Conservation (phyloP, 768 basidiomycete genomes). For the Boletus edulis region DNA sequence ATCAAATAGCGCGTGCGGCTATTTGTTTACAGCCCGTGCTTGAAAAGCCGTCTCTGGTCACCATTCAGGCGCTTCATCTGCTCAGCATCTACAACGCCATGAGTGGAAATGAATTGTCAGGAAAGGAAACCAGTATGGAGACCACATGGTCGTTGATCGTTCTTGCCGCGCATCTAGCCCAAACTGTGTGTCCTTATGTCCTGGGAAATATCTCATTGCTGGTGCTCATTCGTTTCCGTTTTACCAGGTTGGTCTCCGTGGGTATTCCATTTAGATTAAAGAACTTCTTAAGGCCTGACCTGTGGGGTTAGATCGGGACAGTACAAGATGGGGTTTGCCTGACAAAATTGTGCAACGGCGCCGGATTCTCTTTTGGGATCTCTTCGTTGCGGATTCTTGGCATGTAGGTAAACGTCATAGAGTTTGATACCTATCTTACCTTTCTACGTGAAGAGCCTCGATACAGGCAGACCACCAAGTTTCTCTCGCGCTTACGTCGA, state of each 20-base stretch:
- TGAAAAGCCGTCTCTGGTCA: conserved; percentile 68
- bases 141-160: conserved; percentile 67
- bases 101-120: conserved; percentile 57
- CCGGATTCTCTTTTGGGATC: conserved; percentile 73
- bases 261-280: conserved; percentile 29
- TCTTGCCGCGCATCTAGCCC: conserved; percentile 62
- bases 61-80: conserved; percentile 67
- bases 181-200: conserved; percentile 47
- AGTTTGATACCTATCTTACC: not conserved
- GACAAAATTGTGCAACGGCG: conserved; percentile 62
- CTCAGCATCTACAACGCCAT: conserved; percentile 69
- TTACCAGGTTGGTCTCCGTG: conserved; percentile 65
- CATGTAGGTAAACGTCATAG: conserved; percentile 40
- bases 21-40: conserved; percentile 66
- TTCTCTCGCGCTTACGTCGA: conserved; percentile 67
- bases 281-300: conserved; percentile 8
- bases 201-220: not conserved
- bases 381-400: conserved; percentile 72
- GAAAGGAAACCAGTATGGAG: conserved; percentile 67
- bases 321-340: conserved; percentile 60
- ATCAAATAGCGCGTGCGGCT: conserved; percentile 63
- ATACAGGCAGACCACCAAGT: conserved; percentile 68
- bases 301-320: conserved; percentile 52
- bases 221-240: conserved; percentile 14
- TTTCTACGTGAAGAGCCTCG: conserved; percentile 48